Conservation (phyloP, 2,329 filamentous ascomycete genomes). For the Microdochium trichocladiopsis region DNA sequence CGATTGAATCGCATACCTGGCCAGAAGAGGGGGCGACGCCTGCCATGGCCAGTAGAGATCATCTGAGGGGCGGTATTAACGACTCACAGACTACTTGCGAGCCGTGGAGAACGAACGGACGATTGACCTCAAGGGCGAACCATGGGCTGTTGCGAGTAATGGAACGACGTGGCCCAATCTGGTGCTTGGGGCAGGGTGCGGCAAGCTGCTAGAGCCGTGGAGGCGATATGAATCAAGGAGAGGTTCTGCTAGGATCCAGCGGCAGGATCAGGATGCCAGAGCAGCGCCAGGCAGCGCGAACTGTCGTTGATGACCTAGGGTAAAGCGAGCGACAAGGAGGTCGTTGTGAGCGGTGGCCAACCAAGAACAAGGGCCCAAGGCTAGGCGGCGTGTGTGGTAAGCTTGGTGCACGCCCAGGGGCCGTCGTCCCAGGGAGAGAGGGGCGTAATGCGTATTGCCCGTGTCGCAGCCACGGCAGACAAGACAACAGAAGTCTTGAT, state of each 20-base stretch:
- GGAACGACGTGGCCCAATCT: neutral
- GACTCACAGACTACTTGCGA: neutral
- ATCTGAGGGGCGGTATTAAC: neutral
- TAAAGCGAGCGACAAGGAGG: neutral
- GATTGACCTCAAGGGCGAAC: neutral
- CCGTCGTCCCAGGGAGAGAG: too few species aligned
- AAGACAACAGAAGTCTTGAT: neutral
- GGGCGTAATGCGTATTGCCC: neutral
- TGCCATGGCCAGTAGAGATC: neutral
- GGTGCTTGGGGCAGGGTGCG: neutral
- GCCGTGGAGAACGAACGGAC: neutral
- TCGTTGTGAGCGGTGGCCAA: neutral
- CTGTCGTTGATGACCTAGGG: neutral
- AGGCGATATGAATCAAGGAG: neutral
- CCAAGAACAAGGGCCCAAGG: neutral
- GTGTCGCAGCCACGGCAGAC: neutral
- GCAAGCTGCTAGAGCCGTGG: neutral
- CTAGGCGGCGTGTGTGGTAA: too few species aligned
- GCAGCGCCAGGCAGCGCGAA: neutral
- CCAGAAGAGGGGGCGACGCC: neutral
- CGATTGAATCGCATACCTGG: slow-evolving; percentile 1
- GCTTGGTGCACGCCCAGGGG: too few species aligned
- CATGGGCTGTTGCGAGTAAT: neutral
- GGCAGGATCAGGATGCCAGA: neutral
- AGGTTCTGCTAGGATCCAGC: neutral